These are phyloP conservation scores for Thelonectria blattea DNA, from an alignment of 2,329 filamentous ascomycete species.

Conservation along the genomic window DNA sequence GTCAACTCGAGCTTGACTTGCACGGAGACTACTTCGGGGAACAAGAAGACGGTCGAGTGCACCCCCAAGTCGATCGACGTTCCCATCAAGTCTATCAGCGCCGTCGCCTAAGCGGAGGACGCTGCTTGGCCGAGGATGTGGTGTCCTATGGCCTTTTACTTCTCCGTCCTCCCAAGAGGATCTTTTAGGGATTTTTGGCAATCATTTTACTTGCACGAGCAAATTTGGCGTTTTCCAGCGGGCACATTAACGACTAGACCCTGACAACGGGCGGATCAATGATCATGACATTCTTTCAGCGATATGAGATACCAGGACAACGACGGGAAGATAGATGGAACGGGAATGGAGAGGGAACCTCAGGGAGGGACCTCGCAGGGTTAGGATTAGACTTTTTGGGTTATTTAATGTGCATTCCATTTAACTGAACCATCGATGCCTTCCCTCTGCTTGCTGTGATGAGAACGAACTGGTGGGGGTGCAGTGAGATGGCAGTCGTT, in stretches of 20 bases:
- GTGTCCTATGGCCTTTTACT: background rate
- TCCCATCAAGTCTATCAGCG: slow-evolving; percentile 39
- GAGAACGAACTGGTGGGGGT: background rate
- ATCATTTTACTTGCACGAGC: slow-evolving; percentile 19
- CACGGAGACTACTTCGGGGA: slow-evolving; percentile 30
- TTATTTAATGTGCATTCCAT: background rate
- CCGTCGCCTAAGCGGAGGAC: slow-evolving; percentile 32
- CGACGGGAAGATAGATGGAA: background rate
- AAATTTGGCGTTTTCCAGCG: slow-evolving; percentile 26
- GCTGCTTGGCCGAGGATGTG: background rate
- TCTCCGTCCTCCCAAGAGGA: background rate
- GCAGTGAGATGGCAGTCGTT: background rate
- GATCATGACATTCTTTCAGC: slow-evolving; percentile 37
- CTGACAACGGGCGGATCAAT: slow-evolving; percentile 34
- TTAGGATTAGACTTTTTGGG: background rate
- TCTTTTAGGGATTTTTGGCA: background rate
- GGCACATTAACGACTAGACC: slow-evolving; percentile 34
- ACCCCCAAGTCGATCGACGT: slow-evolving; percentile 32
- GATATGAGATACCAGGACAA: slow-evolving; percentile 7
- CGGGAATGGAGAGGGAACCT: background rate
- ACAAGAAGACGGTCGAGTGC: slow-evolving; percentile 41
- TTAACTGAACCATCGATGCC: background rate
- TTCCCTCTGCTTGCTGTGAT: background rate
- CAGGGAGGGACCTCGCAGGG: background rate
- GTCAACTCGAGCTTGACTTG: slow-evolving; percentile 35